Evolutionary conservation across 768 basidiomycete genomes (phyloP).

Genomic region (Lyophyllum semitale): DNA sequence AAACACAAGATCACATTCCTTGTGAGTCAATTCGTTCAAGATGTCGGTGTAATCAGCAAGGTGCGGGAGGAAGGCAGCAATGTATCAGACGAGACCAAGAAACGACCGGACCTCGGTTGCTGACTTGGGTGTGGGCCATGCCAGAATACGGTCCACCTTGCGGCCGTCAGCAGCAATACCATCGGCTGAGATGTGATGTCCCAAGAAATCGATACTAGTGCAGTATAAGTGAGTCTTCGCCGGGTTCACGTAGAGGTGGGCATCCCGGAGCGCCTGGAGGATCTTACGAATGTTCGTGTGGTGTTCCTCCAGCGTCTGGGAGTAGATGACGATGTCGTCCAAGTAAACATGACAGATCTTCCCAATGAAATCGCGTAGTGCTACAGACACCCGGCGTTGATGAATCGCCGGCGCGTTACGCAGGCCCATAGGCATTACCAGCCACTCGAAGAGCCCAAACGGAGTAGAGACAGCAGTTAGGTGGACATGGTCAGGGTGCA

Average conservation of each 20-base stretch:
- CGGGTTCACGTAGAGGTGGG: constrained; percentile 8
- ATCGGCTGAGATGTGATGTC: constrained; percentile 25
- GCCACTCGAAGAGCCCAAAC: no score
- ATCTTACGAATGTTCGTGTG: constrained; percentile 20
- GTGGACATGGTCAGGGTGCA: no score
- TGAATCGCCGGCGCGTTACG: no score
- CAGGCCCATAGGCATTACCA: no score
- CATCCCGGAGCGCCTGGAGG: constrained; percentile 18
- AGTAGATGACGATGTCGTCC: constrained; percentile 45
- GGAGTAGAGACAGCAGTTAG: no score
- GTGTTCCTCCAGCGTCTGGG: constrained; percentile 35
- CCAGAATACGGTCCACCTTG: constrained; percentile 21
- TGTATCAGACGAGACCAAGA: constrained; percentile 22
- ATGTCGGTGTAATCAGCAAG: constrained; percentile 13
- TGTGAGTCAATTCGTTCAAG: not conserved
- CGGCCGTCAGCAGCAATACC: constrained; percentile 22
- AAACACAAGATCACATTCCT: not conserved
- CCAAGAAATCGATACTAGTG: constrained; percentile 1
- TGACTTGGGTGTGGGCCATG: not conserved
- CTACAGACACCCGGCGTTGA: no score
- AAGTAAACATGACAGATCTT: no score
- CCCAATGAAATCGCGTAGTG: no score
- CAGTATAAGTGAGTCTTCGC: constrained; percentile 24
- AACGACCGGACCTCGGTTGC: constrained; percentile 21
- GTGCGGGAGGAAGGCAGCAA: constrained; percentile 21